Base-by-base conservation (phyloP, 1,284 basidiomycete genomes). In the Tranzscheliella williamsii region DNA sequence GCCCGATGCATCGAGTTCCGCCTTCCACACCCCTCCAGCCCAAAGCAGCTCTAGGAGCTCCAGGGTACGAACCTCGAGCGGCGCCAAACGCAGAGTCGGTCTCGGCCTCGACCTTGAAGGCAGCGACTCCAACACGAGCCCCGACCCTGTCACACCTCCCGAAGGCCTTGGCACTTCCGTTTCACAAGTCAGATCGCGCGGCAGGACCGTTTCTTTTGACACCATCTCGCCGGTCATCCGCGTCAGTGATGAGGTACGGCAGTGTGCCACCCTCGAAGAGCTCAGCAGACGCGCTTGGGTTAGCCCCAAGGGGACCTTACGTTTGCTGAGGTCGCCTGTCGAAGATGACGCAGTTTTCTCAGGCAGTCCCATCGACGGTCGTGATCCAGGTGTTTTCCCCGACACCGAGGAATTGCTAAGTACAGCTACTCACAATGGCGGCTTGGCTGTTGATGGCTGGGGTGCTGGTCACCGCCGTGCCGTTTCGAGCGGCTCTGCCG, bases 221-320 rank as follows among this genome's bases (percentile, higher is more conserved):
- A 39, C 23, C 5, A 22, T 46, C 37, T 57, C 60, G 33, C 60
- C 60, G 21, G 50, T 57, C 24, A 38, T 52, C n/a, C 52, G 44
- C 13, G 48, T 62, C 27, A 52, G 48, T 20, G 52, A 52, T 12
- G 53, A 57, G 30, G 50, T 47, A n/a, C 38, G 50, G 11, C 32
- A 53, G 15, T 57, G 54, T 32, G 24, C 54, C 16, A 52, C 60
- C 9, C 50, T 64, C 33, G 60, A 64, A 23, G 60, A 64, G 16
- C 61, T 71, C 32, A 71, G 60, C 33, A 57, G 58, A 12, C 58
- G 63, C 38, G 68, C 68, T n/a, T 67, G 68, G 50, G 58, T 71
- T 16, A 65, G 66, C 17, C 51, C 63, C 2, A 48, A 42, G 13
- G 68, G 68, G 6, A 67, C 60, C 16, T 37, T 71, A 38, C 57